phyloP scores from a whole-genome alignment of 495 filamentous ascomycete genomes.

The Glarea lozoyensis region DNA sequence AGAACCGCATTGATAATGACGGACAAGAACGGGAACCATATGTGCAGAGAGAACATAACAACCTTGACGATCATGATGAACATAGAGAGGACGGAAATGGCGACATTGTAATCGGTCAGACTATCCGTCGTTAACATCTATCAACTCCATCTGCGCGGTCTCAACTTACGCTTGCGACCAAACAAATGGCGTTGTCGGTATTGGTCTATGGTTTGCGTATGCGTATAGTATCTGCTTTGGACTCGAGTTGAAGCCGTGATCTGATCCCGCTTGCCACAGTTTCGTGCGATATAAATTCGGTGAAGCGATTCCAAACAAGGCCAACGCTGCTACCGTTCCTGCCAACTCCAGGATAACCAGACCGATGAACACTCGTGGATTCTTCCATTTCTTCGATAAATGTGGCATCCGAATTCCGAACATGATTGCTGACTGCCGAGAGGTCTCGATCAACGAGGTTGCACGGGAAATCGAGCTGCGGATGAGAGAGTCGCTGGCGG shows the following conservation, averaged over 20 bases:
- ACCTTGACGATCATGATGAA: conserved; percentile 58
- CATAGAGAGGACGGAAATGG: conserved; percentile 66
- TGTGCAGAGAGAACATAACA: conserved; percentile 59
- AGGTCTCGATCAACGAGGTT: no score
- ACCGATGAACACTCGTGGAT: conserved; percentile 50
- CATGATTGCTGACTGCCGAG: conserved; percentile 1
- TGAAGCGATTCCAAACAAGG: conserved; percentile 72
- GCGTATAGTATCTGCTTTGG: conserved; percentile 66
- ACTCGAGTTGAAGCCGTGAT: conserved; percentile 76
- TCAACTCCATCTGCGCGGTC: conserved; percentile 1
- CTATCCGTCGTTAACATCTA: conserved; percentile 34
- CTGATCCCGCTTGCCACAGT: conserved; percentile 72
- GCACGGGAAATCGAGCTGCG: no score
- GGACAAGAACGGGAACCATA: conserved; percentile 63
- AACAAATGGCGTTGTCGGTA: conserved; percentile 58
- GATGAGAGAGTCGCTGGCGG: no score
- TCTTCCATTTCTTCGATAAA: conserved; percentile 49
- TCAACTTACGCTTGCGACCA: conserved; percentile 72
- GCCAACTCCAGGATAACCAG: conserved; percentile 64
- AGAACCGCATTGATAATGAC: conserved; percentile 48
- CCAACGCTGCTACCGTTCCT: conserved; percentile 59
- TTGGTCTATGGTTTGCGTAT: conserved; percentile 62
- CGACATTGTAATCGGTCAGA: conserved; percentile 71
- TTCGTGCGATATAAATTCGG: conserved; percentile 71
- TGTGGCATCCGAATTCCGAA: conserved; percentile 4